Conservation (phyloP, 352 stramenopile genomes). For the Phytopythium sindhum region DNA sequence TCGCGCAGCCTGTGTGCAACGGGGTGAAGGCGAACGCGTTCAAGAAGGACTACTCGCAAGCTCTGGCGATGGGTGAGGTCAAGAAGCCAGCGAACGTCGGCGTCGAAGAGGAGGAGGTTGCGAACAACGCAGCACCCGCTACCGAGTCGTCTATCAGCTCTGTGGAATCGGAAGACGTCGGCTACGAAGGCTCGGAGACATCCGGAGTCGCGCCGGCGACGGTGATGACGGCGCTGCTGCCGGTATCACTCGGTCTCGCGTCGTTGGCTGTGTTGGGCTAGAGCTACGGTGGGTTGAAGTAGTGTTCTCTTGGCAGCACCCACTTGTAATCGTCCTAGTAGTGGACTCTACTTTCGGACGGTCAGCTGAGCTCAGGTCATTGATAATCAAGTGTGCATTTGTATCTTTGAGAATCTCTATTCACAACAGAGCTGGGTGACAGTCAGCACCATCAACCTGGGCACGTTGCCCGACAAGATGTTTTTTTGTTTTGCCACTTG, state of each 20-base stretch:
- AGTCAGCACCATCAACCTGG: neutral
- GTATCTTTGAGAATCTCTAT: neutral
- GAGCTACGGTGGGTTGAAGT: neutral
- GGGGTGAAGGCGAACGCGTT: constrained; percentile 54
- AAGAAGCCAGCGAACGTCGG: constrained; percentile 20
- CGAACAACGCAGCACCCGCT: neutral
- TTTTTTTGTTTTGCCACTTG: too few relatives aligned
- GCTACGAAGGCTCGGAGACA: neutral
- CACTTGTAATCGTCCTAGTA: neutral
- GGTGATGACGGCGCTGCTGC: neutral
- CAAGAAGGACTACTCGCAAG: constrained; percentile 23
- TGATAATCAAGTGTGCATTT: neutral
- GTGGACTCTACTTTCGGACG: too few relatives aligned
- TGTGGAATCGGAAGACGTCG: neutral
- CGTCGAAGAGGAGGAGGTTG: constrained; percentile 1
- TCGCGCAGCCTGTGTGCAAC: constrained; percentile 51
- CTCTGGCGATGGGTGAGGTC: constrained; percentile 23
- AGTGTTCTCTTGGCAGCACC: neutral
- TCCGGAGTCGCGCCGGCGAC: neutral
- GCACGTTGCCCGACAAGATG: too few relatives aligned
- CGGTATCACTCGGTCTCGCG: neutral
- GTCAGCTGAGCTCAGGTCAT: neutral
- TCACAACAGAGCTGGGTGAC: too few relatives aligned
- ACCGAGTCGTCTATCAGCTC: neutral
- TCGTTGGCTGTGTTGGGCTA: neutral